Evolutionary conservation across 2,329 filamentous ascomycete genomes (phyloP), one percentile per base, ranked within the genome.

Genomic region (Cladosporium phlei): DNA sequence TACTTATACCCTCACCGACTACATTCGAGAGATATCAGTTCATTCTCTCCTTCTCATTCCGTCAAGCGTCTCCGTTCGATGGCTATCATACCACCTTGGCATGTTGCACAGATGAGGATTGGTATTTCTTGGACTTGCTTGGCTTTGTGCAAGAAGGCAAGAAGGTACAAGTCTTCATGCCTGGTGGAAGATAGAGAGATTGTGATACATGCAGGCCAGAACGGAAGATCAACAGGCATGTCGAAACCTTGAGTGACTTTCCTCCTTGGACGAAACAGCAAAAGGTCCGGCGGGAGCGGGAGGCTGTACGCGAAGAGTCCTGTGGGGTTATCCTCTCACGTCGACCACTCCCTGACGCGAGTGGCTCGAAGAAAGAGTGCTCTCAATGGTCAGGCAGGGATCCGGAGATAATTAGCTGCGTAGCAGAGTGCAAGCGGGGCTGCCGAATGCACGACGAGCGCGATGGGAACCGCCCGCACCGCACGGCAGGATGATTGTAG

Each of bases 191-290:
- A 45, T 25, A 37, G 11, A 16, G 32, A 45, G 30, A 45, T 29
- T 45, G 32, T 45, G 42, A 45, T 45, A 30, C 42, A 45, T 45
- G 42, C 42, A 45, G 42, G 32, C 32, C 30, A 45, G 42, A 19
- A 32, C 24, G 32, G 29, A 11, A 21, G 42, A 45, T 45, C 42
- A 25, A 32, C 42, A 34, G 24, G 9, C 19, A 29, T n/a, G 32
- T 17, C 32, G 42, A 45, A 37, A 45, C 42, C 16, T 16, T 37
- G n/a, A n/a, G n/a, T n/a, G n/a, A n/a, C n/a, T n/a, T n/a, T n/a
- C n/a, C n/a, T n/a, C n/a, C n/a, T n/a, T n/a, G 9, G 17, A 24
- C 42, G 32, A 45, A 45, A 45, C 32, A 17, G 42, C 32, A 27
- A 45, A 19, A 28, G 17, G 42, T 19, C 42, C 42, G 42, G 42